Percentiles rank a stretch among this genome's conserved stretches.
Conservation (phyloP, 2,329 filamentous ascomycete genomes). For the Colletotrichum australisinense region DNA sequence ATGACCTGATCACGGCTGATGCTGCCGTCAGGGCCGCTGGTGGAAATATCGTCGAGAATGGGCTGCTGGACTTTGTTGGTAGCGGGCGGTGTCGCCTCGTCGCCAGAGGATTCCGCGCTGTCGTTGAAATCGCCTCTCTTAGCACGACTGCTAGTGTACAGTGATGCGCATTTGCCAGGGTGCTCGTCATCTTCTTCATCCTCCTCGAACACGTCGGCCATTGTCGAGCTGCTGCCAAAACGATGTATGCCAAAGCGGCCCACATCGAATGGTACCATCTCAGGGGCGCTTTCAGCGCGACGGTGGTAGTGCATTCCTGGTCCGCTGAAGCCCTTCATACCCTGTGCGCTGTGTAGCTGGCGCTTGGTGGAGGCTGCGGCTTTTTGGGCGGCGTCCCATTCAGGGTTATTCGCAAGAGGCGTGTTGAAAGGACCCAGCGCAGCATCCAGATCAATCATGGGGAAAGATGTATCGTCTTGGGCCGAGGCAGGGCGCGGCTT, state of each 20-base stretch:
- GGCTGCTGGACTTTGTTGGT: conserved; percentile 37
- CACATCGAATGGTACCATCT: conserved; percentile 79
- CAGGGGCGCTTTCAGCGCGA: conserved; percentile 83
- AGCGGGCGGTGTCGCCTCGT: conserved; percentile 49
- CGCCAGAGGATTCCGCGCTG: conserved; percentile 31
- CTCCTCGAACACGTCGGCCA: conserved; percentile 90
- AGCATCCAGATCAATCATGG: conserved; percentile 94
- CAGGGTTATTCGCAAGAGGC: conserved; percentile 70
- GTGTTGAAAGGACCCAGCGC: conserved; percentile 94
- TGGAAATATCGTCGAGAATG: conserved; percentile 35
- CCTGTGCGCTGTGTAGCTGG: conserved; percentile 81
- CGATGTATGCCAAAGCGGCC: conserved; percentile 68
- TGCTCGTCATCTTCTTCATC: conserved; percentile 76
- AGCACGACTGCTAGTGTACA: conserved; percentile 10
- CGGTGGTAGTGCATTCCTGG: conserved; percentile 82
- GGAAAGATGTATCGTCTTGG: conserved; percentile 70
- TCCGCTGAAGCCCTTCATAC: conserved; percentile 75
- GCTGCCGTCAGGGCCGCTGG: background rate
- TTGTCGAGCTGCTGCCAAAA: conserved; percentile 76
- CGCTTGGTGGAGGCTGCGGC: conserved; percentile 67
- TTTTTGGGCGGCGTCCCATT: conserved; percentile 75
- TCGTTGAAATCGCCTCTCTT: background rate
- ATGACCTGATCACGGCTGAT: conserved; percentile 54
- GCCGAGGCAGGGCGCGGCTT: conserved; percentile 50
- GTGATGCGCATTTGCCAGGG: conserved; percentile 47